These are phyloP conservation scores for Rhizopogon vesiculosus DNA, from an alignment of 768 basidiomycete genomes.

Conservation along the genomic window DNA sequence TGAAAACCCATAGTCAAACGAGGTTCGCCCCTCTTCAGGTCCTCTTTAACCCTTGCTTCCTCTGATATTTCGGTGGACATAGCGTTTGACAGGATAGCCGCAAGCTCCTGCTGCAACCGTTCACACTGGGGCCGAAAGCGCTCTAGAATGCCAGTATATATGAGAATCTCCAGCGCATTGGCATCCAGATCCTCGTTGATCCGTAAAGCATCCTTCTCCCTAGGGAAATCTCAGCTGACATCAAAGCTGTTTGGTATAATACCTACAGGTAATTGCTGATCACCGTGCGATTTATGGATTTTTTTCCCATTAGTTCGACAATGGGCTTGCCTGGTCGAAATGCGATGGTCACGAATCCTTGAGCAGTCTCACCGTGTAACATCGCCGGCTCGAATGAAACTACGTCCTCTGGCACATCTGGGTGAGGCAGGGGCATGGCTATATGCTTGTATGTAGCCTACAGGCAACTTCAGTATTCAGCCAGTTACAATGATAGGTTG, in stretches of 20 bases:
- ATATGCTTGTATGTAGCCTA: conserved; percentile 14
- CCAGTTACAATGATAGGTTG: too few species aligned
- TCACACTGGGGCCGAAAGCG: conserved; percentile 20
- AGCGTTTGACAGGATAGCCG: too few species aligned
- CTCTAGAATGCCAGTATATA: conserved; percentile 21
- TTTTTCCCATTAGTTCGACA: not conserved
- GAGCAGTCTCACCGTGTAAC: conserved; percentile 35
- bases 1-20: too few species aligned
- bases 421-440: conserved; percentile 2
- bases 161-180: conserved; percentile 21
- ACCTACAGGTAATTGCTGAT: conserved; percentile 19
- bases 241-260: not conserved
- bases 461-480: not conserved
- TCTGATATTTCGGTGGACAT: too few species aligned
- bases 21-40: too few species aligned
- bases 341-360: conserved; percentile 35
- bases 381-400: conserved; percentile 19
- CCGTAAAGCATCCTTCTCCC: conserved; percentile 17
- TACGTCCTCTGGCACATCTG: conserved; percentile 9
- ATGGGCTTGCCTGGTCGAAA: conserved; percentile 11
- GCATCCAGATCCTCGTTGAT: conserved; percentile 20
- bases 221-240: not conserved
- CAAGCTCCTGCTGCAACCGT: conserved; percentile 15
- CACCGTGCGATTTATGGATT: not conserved
- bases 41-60: too few species aligned